Percentiles rank a stretch among this genome's conserved stretches.
Evolutionary conservation across 225 moss, liverwort and hornwort genomes (phyloP).

Genomic region (Marchantia polymorpha): DNA sequence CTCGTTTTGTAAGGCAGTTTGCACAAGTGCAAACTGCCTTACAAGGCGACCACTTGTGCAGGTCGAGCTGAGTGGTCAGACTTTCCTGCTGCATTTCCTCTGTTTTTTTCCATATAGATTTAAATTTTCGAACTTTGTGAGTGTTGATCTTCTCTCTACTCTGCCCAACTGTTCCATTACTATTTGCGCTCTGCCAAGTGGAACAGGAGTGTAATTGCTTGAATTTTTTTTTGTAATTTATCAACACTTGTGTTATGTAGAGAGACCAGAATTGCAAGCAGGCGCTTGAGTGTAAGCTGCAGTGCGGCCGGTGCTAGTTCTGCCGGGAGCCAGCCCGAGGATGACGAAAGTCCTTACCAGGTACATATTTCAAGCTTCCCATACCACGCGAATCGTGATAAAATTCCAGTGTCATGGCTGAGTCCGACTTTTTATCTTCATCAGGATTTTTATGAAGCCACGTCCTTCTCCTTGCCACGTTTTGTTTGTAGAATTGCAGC

Average conservation of each 20-base stretch:
- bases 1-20: background rate
- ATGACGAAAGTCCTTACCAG: constrained; percentile 44
- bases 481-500: too few relatives aligned
- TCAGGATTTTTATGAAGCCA: too few relatives aligned
- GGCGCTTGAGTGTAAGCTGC: constrained; percentile 23
- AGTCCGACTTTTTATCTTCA: too few relatives aligned
- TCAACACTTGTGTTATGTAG: background rate
- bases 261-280: constrained; percentile 6
- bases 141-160: too few relatives aligned
- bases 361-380: background rate
- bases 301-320: constrained; percentile 40
- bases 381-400: too few relatives aligned
- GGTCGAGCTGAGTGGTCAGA: background rate
- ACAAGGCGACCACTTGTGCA: too few relatives aligned
- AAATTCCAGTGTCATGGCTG: too few relatives aligned
- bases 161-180: too few relatives aligned
- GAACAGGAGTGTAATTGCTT: background rate
- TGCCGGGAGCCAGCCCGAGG: constrained; percentile 26
- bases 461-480: too few relatives aligned
- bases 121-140: background rate
- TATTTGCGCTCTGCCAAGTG: too few relatives aligned
- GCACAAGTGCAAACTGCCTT: too few relatives aligned
- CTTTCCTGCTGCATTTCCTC: background rate
- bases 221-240: background rate
- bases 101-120: too few relatives aligned